Evolutionary conservation across 2,329 filamentous ascomycete genomes (phyloP).

Genomic region (Colletotrichum noveboracense): DNA sequence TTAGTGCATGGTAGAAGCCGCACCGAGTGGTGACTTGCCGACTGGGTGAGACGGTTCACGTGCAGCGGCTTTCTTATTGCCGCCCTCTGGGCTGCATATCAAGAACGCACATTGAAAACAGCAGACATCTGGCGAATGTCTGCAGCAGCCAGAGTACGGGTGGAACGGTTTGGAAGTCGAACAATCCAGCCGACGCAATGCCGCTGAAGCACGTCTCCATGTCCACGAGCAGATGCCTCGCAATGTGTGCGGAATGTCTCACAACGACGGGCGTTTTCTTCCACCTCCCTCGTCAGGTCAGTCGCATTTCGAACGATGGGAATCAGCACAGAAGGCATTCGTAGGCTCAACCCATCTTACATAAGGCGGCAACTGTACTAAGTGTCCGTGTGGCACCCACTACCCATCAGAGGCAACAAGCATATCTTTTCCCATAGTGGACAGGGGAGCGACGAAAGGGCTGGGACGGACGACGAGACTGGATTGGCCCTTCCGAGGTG

Average conservation of each 20-base stretch:
- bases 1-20: background rate
- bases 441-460: background rate
- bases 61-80: background rate
- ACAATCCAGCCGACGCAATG: background rate
- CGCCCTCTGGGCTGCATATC: background rate
- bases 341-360: background rate
- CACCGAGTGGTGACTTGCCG: background rate
- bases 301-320: background rate
- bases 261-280: slow-evolving; percentile 2
- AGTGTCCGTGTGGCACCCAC: background rate
- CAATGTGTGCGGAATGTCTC: slow-evolving; percentile 8
- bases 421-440: background rate
- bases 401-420: slow-evolving; percentile 1
- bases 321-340: background rate
- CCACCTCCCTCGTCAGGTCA: background rate
- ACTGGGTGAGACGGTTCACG: background rate
- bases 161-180: background rate
- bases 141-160: background rate
- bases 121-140: background rate
- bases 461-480: background rate
- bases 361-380: background rate
- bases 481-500: background rate
- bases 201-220: background rate
- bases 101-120: background rate
- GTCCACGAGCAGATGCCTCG: background rate